These are phyloP conservation scores for Myxozyma neotropica DNA, from an alignment of 805 yeast genomes.

Conservation along the genomic window DNA sequence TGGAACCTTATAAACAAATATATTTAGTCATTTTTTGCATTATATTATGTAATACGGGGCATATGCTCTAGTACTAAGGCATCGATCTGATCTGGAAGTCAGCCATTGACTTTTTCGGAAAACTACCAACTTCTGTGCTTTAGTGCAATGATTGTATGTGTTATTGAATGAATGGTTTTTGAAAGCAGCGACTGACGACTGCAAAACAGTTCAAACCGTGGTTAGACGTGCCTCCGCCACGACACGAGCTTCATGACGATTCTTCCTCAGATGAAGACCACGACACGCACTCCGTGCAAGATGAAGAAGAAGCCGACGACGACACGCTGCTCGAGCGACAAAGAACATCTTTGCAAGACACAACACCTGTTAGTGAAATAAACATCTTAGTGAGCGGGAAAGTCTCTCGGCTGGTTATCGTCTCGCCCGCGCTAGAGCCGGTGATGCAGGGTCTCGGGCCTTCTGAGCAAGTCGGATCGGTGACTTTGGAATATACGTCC, in stretches of 20 bases:
- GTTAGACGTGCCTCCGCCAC: constrained; percentile 46
- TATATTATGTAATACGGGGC: too few species aligned
- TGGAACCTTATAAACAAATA: too few species aligned
- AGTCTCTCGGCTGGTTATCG: constrained; percentile 9
- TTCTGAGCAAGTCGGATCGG: constrained; percentile 20
- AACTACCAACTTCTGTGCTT: too few species aligned
- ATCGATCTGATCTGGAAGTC: too few species aligned
- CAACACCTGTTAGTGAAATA: neutral
- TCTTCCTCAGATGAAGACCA: constrained; percentile 35
- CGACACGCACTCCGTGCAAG: neutral
- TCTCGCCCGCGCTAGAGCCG: constrained; percentile 20
- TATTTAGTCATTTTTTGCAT: neutral
- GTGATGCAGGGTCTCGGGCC: neutral
- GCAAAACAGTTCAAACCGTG: constrained; percentile 49
- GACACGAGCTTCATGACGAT: constrained; percentile 50
- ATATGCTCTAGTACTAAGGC: too few species aligned
- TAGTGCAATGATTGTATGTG: neutral
- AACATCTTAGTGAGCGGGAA: neutral
- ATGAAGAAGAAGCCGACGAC: neutral
- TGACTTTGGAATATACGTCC: constrained; percentile 3
- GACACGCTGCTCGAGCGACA: neutral
- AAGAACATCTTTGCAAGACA: constrained; percentile 6
- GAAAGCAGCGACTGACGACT: too few species aligned
- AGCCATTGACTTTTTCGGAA: too few species aligned
- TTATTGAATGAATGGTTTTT: neutral